Conservation (phyloP, 202 grass and related monocot genomes). For the Hordeum pubiflorum region DNA sequence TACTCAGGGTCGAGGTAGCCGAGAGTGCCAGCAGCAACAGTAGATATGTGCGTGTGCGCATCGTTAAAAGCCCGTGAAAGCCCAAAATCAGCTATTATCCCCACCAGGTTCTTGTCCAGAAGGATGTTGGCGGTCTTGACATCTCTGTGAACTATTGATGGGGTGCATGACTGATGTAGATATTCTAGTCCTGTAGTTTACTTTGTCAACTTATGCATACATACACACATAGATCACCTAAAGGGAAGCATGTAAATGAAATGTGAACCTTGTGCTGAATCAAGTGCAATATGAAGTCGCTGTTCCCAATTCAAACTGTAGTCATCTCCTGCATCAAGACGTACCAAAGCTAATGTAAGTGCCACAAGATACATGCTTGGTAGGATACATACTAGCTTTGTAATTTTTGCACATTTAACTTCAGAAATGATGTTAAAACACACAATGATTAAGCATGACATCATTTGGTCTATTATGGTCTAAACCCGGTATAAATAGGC, state of each 20-base stretch:
- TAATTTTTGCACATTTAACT: background rate
- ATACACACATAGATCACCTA: background rate
- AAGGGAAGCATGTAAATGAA: background rate
- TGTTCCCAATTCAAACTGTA: background rate
- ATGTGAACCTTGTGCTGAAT: constrained; percentile 14
- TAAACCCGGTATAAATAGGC: background rate
- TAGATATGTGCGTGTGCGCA: background rate
- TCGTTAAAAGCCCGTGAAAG: background rate
- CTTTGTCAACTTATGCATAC: background rate
- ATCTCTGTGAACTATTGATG: constrained; percentile 28
- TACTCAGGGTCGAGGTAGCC: constrained; percentile 28
- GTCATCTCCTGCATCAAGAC: background rate
- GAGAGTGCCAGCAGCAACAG: constrained; percentile 11
- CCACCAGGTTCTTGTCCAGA: constrained; percentile 21
- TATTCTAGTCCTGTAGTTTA: background rate
- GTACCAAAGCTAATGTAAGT: background rate
- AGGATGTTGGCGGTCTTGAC: constrained; percentile 25
- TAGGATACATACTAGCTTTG: background rate
- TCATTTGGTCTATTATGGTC: background rate
- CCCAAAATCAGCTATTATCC: constrained; percentile 29
- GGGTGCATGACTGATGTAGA: constrained; percentile 10
- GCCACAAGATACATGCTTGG: background rate
- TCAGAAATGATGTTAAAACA: background rate
- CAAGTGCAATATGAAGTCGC: constrained; percentile 20
- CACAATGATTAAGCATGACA: background rate